Evolutionary conservation across 495 filamentous ascomycete genomes (phyloP), one percentile per base, ranked within the genome.

Genomic region (Copromyces sp.): DNA sequence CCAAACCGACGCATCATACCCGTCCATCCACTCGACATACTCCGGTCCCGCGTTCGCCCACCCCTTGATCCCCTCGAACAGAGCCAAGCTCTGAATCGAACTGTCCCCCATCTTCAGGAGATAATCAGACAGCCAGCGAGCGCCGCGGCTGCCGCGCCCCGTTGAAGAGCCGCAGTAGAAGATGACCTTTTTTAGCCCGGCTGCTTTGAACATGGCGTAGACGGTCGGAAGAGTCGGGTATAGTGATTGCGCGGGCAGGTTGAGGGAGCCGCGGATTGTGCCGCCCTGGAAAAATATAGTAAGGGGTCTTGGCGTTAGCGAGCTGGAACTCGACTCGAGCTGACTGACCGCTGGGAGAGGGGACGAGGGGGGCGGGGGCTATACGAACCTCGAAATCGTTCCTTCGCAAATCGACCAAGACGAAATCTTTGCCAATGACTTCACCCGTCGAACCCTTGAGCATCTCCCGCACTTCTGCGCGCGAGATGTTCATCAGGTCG

Each of bases 121-220:
- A 53, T 89, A 85, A 78, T 92, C 90, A 20, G 84, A 85, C 78
- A 93, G 89, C 91, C 91, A 93, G 9, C 82, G 84, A 1, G 90
- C 86, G 8, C 88, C 86, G 2, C 91, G 83, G 11, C 81, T 85
- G 8, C 90, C 91, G 11, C 90, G 86, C 9, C 91, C 90, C 7
- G 71, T 71, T 0, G 89, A 92, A 3, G 91, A 91, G 92, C 91
- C 87, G 74, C 91, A 93, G 74, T 89, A 93, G 82, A 88, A 93
- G 53, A 93, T 85, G 9, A 91, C 85, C 69, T 80, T 81, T 32
- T 79, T 77, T 3, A 89, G 75, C 0, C 82, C 83, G 1, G 87
- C 87, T 6, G 78, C 80, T 24, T 80, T 81, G 68, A 91, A 82
- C 17, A 91, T 69, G 7, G 75, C 76, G 75, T 91, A 90, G 12